Conservation (phyloP, 768 basidiomycete species). For the Galerina sulciceps region DNA sequence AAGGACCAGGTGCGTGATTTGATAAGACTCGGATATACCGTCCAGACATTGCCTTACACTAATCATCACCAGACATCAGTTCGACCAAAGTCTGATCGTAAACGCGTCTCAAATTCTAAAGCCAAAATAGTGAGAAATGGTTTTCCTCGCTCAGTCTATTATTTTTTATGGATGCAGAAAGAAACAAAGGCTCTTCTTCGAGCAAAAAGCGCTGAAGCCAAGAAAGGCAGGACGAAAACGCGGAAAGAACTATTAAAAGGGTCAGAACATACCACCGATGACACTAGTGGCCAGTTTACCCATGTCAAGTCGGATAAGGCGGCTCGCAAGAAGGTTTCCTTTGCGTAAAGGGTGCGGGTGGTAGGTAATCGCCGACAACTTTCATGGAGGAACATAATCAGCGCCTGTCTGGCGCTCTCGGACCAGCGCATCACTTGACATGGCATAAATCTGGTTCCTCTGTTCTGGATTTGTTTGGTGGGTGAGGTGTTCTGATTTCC, state of each 20-base stretch:
- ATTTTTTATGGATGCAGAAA: constrained; percentile 33
- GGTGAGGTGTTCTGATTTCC: too few species aligned
- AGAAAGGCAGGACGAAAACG: constrained; percentile 10
- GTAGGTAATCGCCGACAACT: too few species aligned
- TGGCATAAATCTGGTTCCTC: too few species aligned
- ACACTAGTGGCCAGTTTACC: neutral
- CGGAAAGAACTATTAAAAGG: constrained; percentile 11
- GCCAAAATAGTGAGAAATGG: constrained; percentile 38
- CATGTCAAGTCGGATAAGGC: neutral
- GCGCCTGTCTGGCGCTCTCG: neutral
- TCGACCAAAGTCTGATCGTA: constrained; percentile 30
- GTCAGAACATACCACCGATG: neutral
- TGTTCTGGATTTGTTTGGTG: too few species aligned
- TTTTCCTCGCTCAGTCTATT: neutral
- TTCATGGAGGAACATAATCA: neutral
- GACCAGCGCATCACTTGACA: neutral
- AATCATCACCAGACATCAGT: constrained; percentile 24
- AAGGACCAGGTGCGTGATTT: constrained; percentile 34
- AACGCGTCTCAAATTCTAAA: constrained; percentile 33
- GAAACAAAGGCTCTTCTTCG: constrained; percentile 44
- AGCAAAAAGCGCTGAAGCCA: constrained; percentile 24
- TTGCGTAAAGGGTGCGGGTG: neutral
- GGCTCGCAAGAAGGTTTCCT: constrained; percentile 8
- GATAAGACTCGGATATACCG: constrained; percentile 22
- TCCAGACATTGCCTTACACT: neutral